Evolutionary conservation across 768 basidiomycete species (phyloP), one percentile per base, ranked within the genome.

Genomic region (Russula vinacea): DNA sequence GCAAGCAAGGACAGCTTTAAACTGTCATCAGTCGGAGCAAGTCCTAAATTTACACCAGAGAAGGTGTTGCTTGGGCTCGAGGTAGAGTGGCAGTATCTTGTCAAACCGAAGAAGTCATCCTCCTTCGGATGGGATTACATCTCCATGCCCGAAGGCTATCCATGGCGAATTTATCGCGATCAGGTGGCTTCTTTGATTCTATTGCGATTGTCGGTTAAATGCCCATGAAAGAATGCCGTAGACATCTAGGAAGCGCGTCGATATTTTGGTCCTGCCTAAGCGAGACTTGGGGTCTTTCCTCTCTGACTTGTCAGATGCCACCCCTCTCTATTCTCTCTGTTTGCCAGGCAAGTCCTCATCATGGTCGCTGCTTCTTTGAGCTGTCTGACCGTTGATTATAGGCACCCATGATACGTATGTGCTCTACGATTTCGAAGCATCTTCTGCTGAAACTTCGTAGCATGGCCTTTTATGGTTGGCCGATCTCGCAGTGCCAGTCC

Each of bases 391-490:
- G 58, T 60, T 29, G 26, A 56, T 24, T 52, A 16, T 56, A 83
- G 85, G 85, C 37, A 89, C 87, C 0, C 88, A 90, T 69, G 86
- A 90, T 71, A 85, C 86, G 86, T 85, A 74, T 62, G 83, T 26
- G 49, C 5, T 37, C 40, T 22, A 33, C 19, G 9, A 37, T 47
- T 11, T 24, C 11, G 22, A 6, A 63, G 35, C 13, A 13, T 42
- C 22, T 54, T n/a, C 10, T 44, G 33, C 45, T 67, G 57, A 54
- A 33, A 16, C 35, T 44, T 57, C 69, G 53, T 71, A 89, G 88
- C 5, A 87, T 93, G 85, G 87, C 92, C 10, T 84, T 92, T 66
- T 88, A 92, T 68, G 89, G 90, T 16, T 91, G 88, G 86, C 90
- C 89, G 0, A 76, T 95, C 42, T 89, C 90, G 0, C 92, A 96